These are phyloP conservation scores for Hemerocallis citrina DNA, from an alignment of 106 monocot genomes.

Conservation along the genomic window DNA sequence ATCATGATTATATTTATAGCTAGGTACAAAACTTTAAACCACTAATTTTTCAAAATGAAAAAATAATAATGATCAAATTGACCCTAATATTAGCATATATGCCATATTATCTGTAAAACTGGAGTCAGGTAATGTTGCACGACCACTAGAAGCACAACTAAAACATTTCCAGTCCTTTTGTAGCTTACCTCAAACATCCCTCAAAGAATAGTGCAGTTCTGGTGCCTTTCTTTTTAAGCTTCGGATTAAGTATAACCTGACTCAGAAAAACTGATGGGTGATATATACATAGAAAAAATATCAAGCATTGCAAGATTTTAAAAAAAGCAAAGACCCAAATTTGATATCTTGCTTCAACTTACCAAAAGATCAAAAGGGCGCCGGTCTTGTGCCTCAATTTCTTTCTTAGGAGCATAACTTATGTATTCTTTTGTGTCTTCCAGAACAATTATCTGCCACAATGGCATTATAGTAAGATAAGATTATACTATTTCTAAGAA, in stretches of 20 bases:
- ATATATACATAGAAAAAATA: constrained; percentile 6
- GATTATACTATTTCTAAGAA: background rate
- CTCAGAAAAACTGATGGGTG: constrained; percentile 12
- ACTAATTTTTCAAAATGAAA: too few species aligned
- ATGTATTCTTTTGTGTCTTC: constrained; percentile 94
- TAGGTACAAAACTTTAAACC: too few species aligned
- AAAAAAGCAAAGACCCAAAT: background rate
- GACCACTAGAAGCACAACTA: background rate
- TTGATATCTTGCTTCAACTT: constrained; percentile 8
- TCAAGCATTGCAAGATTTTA: background rate
- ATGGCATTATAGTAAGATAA: background rate
- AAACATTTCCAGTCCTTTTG: background rate
- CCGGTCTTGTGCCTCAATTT: constrained; percentile 76
- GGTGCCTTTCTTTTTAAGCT: constrained; percentile 53
- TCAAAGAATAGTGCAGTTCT: constrained; percentile 87
- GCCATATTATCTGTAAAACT: background rate
- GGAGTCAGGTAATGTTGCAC: background rate
- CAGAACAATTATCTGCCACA: constrained; percentile 78
- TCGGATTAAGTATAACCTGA: constrained; percentile 87
- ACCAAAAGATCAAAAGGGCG: constrained; percentile 89
- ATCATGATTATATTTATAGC: too few species aligned
- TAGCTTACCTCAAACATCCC: constrained; percentile 83
- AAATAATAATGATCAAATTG: too few species aligned
- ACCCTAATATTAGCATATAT: too few species aligned
- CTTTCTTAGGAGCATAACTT: constrained; percentile 56